These are phyloP conservation scores for Russula sp. DNA, from an alignment of 768 basidiomycete genomes.

Conservation along the genomic window DNA sequence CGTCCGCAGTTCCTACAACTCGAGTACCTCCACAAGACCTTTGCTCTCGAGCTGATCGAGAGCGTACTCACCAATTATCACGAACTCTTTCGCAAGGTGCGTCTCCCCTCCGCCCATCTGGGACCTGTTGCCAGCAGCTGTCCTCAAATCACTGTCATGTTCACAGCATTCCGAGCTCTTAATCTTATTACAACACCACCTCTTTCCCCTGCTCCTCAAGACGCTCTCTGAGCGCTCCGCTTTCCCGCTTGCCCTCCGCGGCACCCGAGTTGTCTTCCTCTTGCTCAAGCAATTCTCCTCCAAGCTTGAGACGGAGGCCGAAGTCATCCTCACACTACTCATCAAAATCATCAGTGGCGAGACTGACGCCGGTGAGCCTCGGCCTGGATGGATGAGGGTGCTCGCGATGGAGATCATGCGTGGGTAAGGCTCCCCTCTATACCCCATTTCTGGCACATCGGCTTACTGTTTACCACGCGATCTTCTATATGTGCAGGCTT, in stretches of 20 bases:
- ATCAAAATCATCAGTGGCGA: slow-evolving; percentile 20
- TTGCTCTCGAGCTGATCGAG: slow-evolving; percentile 95
- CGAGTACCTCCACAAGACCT: slow-evolving; percentile 83
- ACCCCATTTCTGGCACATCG: neutral
- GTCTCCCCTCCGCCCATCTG: slow-evolving; percentile 22
- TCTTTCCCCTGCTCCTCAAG: slow-evolving; percentile 87
- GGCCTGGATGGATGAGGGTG: slow-evolving; percentile 30
- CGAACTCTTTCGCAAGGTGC: slow-evolving; percentile 76
- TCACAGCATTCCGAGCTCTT: slow-evolving; percentile 76
- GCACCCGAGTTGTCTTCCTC: slow-evolving; percentile 90
- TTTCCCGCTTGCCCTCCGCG: slow-evolving; percentile 87
- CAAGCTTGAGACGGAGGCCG: slow-evolving; percentile 77
- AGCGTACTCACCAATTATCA: slow-evolving; percentile 93
- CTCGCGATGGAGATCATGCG: slow-evolving; percentile 30
- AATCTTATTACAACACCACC: slow-evolving; percentile 82
- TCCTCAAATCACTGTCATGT: neutral
- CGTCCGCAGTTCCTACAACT: slow-evolving; percentile 62
- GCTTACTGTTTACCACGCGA: neutral
- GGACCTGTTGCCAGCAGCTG: neutral
- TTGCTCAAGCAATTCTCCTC: slow-evolving; percentile 86
- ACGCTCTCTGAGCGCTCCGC: slow-evolving; percentile 75
- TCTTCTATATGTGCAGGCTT: slow-evolving; percentile 5
- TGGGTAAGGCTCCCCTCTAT: slow-evolving; percentile 12
- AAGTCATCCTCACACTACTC: slow-evolving; percentile 36
- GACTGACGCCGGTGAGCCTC: slow-evolving; percentile 1